Conservation (phyloP, 2,329 filamentous ascomycete genomes). For the Microcera coccophila region DNA sequence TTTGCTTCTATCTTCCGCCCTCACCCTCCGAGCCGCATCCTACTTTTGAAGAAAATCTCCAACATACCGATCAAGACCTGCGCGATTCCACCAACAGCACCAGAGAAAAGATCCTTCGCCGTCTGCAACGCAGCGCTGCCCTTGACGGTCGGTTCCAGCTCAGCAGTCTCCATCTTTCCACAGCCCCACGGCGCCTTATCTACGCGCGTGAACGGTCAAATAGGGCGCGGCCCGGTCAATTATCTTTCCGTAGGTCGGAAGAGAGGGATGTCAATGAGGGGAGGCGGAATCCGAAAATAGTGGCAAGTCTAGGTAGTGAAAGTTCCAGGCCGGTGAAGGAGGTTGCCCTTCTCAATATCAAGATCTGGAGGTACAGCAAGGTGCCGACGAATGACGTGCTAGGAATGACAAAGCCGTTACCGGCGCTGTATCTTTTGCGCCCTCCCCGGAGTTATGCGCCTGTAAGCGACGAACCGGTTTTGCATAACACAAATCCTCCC, state of each 20-base stretch:
- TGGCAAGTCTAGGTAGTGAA: not conserved
- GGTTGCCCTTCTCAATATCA: constrained; percentile 17
- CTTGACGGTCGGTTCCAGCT: constrained; percentile 30
- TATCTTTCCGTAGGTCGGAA: too few species aligned
- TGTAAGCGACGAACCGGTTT: too few species aligned
- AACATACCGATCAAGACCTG: constrained; percentile 81
- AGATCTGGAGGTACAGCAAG: constrained; percentile 26
- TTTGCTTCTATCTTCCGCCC: constrained; percentile 21
- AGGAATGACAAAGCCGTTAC: constrained; percentile 28
- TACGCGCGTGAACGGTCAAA: too few species aligned
- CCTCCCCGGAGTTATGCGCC: too few species aligned
- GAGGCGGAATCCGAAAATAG: not conserved
- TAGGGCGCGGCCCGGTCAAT: too few species aligned
- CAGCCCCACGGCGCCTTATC: not conserved
- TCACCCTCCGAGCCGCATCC: not conserved
- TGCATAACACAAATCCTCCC: too few species aligned
- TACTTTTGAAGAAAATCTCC: not conserved
- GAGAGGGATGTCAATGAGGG: not conserved
- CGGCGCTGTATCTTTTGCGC: too few species aligned
- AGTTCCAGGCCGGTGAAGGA: constrained; percentile 2
- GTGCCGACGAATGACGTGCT: constrained; percentile 28
- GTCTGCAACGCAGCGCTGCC: constrained; percentile 51
- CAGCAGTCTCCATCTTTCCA: constrained; percentile 25
- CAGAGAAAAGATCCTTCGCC: constrained; percentile 85
- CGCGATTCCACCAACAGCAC: constrained; percentile 85